phyloP scores from a whole-genome alignment of 441 rosid genomes.

The Lagerstroemia fauriei region DNA sequence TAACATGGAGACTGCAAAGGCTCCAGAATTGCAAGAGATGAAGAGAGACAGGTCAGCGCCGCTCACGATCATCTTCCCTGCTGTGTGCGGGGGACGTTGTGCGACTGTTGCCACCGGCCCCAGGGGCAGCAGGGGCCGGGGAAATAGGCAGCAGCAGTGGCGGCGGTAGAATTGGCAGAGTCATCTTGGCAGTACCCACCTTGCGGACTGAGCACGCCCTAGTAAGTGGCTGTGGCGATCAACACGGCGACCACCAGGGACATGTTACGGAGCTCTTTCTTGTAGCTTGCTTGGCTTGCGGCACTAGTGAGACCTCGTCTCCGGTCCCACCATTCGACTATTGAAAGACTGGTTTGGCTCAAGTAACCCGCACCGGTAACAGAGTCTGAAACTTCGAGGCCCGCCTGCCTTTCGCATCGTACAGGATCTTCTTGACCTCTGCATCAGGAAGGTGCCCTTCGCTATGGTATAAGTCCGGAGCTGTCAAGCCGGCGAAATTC shows the following conservation, averaged over 20 bases:
- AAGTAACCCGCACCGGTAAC: background rate
- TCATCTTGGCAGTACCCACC: background rate
- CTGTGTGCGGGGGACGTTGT: no score
- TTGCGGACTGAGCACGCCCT: background rate
- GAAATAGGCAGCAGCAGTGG: no score
- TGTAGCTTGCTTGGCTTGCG: no score
- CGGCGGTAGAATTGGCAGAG: no score
- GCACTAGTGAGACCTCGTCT: no score
- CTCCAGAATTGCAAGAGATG: no score
- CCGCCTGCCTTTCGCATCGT: background rate
- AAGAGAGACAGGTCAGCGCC: no score
- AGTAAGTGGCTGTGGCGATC: background rate
- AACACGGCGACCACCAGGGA: background rate
- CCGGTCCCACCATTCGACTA: background rate
- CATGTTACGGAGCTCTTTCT: background rate
- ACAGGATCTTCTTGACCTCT: background rate
- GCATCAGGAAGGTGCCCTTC: background rate
- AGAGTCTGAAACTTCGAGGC: background rate
- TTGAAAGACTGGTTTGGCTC: background rate
- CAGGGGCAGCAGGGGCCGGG: no score
- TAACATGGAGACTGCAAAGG: no score
- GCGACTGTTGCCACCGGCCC: no score
- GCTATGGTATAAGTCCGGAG: background rate
- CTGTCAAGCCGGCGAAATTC: background rate
- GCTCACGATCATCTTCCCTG: no score